Percentiles rank a stretch among this genome's conserved stretches.
Evolutionary conservation across 2,329 filamentous ascomycete genomes (phyloP).

Genomic region (Phialophora expanda): DNA sequence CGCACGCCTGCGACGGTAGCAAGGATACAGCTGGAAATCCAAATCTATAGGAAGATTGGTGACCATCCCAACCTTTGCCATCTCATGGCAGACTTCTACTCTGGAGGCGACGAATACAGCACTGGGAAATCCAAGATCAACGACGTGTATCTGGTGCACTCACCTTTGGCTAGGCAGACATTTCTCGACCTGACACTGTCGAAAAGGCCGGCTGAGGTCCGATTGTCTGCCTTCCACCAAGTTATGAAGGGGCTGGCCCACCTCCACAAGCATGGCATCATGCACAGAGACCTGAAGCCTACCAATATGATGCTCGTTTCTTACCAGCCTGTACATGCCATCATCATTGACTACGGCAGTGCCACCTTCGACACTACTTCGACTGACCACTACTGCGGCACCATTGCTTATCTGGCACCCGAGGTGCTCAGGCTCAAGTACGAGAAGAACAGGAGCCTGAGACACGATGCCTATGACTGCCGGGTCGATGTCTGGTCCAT

Average conservation of each 20-base stretch:
- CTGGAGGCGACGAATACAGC: conserved; percentile 21
- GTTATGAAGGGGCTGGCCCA: conserved; percentile 87
- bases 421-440: conserved; percentile 55
- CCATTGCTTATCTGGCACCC: conserved; percentile 89
- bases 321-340: conserved; percentile 77
- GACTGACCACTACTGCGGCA: conserved; percentile 58
- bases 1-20: conserved; percentile 16
- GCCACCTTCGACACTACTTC: conserved; percentile 63
- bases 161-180: conserved; percentile 23
- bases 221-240: conserved; percentile 74
- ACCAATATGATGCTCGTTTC: conserved; percentile 87
- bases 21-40: conserved; percentile 19
- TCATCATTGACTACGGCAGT: conserved; percentile 98
- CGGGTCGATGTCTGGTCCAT: conserved; percentile 22
- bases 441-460: background rate
- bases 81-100: conserved; percentile 22
- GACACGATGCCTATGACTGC: conserved; percentile 14
- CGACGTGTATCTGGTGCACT: conserved; percentile 25
- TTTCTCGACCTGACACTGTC: conserved; percentile 19
- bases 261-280: conserved; percentile 82
- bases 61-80: conserved; percentile 27
- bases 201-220: conserved; percentile 11
- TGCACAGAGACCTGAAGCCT: conserved; percentile 88
- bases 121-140: conserved; percentile 25
- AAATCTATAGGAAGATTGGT: conserved; percentile 18